A percentile compares a stretch with the other conserved stretches of the same genome.
These are phyloP conservation scores for Somion occarium DNA, from an alignment of 1,284 basidiomycete species.

Conservation along the genomic window DNA sequence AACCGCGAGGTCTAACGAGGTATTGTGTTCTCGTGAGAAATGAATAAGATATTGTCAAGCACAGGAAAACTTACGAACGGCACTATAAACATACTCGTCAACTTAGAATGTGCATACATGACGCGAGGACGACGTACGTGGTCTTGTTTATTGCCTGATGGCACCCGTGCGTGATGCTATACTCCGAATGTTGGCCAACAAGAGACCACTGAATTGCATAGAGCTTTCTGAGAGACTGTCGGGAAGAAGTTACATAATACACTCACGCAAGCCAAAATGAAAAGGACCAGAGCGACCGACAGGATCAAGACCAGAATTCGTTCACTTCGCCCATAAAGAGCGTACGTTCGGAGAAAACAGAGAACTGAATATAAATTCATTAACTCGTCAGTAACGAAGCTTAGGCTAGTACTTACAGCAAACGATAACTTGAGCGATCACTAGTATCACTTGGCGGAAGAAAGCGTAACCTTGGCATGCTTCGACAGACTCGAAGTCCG, in stretches of 20 bases:
- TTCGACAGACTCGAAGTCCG: constrained; percentile 15
- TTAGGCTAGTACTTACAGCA: constrained; percentile 17
- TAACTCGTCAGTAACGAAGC: background rate
- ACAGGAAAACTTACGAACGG: background rate
- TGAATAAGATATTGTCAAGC: background rate
- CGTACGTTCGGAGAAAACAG: constrained; percentile 23
- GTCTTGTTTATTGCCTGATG: constrained; percentile 9
- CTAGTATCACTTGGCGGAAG: constrained; percentile 24
- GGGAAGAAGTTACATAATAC: background rate
- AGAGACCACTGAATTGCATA: constrained; percentile 1
- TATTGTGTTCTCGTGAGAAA: background rate
- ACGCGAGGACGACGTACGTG: constrained; percentile 25
- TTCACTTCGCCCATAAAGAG: constrained; percentile 22
- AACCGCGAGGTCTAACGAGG: constrained; percentile 12
- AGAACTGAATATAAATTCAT: constrained; percentile 15
- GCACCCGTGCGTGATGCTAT: constrained; percentile 10
- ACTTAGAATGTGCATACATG: background rate
- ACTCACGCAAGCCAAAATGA: constrained; percentile 21
- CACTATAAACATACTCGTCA: background rate
- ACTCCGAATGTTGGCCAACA: constrained; percentile 14
- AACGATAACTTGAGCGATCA: constrained; percentile 25
- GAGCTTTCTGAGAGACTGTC: background rate
- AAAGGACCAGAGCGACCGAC: constrained; percentile 11
- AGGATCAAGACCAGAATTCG: constrained; percentile 17
- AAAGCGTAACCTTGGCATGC: constrained; percentile 21